Evolutionary conservation across 331 rosid genomes (phyloP).

Genomic region (Cydonia oblonga): DNA sequence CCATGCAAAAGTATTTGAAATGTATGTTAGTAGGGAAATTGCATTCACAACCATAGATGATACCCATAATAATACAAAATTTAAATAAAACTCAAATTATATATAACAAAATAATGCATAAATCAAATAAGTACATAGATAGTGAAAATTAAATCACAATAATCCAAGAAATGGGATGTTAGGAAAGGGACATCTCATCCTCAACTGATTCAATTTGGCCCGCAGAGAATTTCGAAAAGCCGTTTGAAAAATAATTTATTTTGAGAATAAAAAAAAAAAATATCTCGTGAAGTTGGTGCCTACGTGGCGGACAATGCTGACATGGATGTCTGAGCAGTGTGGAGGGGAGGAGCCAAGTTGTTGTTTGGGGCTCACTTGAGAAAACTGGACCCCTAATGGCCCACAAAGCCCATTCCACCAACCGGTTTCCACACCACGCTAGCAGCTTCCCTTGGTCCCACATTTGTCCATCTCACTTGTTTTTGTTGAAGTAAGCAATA

Average conservation of each 20-base stretch:
- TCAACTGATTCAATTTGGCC: conserved; percentile 22
- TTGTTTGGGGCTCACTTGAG: background rate
- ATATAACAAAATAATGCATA: background rate
- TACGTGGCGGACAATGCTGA: conserved; percentile 16
- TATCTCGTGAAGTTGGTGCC: background rate
- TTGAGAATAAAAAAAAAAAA: background rate
- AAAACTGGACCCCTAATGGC: conserved; percentile 21
- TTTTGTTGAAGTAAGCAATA: too few species aligned
- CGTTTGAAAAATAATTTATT: background rate
- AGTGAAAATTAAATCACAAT: background rate
- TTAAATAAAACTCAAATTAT: background rate
- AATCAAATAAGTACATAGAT: background rate
- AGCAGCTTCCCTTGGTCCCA: conserved; percentile 27
- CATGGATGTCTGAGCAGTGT: conserved; percentile 7
- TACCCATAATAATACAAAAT: background rate
- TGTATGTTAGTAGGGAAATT: background rate
- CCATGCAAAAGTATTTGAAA: background rate
- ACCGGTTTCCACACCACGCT: conserved; percentile 15
- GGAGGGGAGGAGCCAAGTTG: conserved; percentile 23
- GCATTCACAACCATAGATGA: background rate
- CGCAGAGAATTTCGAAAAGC: background rate
- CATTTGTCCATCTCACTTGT: conserved; percentile 1
- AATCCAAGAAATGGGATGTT: conserved; percentile 7
- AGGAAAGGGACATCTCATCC: conserved; percentile 20
- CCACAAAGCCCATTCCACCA: conserved; percentile 49